Evolutionary conservation across 1,139 yeast genomes (phyloP), one percentile per base, ranked within the genome.

Genomic region (Suhomyces wounanorum): DNA sequence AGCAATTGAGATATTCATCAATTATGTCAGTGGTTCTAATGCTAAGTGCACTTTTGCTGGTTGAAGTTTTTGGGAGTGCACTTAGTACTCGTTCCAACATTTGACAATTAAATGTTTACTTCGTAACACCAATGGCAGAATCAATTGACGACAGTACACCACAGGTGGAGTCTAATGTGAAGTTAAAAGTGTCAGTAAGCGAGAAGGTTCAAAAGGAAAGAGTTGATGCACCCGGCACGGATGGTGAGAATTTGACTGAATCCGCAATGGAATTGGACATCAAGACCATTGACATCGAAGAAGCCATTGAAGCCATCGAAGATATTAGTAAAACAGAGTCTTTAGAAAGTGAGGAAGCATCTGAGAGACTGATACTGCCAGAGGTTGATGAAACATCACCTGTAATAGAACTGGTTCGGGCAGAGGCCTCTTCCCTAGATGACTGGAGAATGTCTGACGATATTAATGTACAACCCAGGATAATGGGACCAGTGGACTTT

Each of bases 401-500:
- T 1, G 45, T 26, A 11, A n/a, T 47, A 25, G 43, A 47, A 25
- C 33, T 26, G 14, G 44, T 25, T 13, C 37, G 35, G 17, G 44
- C 43, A 33, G 50, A 47, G 25, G 49, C 43, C 1, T 38, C 43
- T 11, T 35, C 42, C 9, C 5, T 37, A 11, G 45, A 47, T 25
- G 49, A 47, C 31, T 47, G 47, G 50, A 26, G 28, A 13, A 37
- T 16, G 2, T 42, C 47, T 14, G 8, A 35, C 6, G 40, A 36
- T 4, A 25, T 40, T 23, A 35, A 39, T 4, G 25, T 30, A 10
- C 44, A 45, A 11, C 49, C 49, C 14, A 37, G 39, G n/a, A 33
- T 38, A 5, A 18, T 48, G 35, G 48, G 64, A 8, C 73, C 77
- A 0, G 63, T 73, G 57, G 79, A 77, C 44, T 57, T 68, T 31